Conservation (phyloP, 495 filamentous ascomycete species). For the Poronia punctata region DNA sequence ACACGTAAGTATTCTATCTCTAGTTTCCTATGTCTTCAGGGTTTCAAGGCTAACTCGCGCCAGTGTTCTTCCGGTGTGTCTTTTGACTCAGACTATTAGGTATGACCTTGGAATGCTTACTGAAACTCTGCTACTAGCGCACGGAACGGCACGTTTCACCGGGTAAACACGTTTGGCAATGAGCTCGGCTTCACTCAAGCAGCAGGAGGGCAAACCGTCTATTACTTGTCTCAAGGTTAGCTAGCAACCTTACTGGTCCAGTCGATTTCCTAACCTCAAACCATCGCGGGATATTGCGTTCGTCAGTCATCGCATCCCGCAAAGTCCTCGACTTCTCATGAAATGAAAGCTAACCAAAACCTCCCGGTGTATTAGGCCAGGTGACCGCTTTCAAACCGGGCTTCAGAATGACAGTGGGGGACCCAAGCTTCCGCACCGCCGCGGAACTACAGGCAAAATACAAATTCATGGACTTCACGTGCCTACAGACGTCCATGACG, state of each 20-base stretch:
- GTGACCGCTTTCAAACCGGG: conserved; percentile 37
- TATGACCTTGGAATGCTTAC: neutral
- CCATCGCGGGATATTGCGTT: no score
- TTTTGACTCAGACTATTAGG: neutral
- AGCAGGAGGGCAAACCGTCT: conserved; percentile 36
- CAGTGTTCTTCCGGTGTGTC: conserved; percentile 36
- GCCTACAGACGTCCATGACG: conserved; percentile 30
- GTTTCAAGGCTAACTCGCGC: no score
- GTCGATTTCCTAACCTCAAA: no score
- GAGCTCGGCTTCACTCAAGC: conserved; percentile 32
- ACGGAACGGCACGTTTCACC: conserved; percentile 36
- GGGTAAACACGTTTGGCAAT: conserved; percentile 35
- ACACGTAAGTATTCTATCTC: no score
- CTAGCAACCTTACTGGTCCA: no score
- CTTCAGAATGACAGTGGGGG: conserved; percentile 42
- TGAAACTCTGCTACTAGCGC: conserved; percentile 9
- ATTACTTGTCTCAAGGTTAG: conserved; percentile 28
- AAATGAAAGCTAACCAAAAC: neutral
- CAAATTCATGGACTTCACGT: conserved; percentile 35
- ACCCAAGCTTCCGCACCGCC: conserved; percentile 31
- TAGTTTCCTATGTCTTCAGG: no score
- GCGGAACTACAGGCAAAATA: conserved; percentile 34
- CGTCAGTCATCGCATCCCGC: no score
- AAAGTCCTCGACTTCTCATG: neutral
- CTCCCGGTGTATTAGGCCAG: conserved; percentile 12